phyloP scores from a whole-genome alignment of 2,329 filamentous ascomycete genomes.

The Phialophora verrucosa region DNA sequence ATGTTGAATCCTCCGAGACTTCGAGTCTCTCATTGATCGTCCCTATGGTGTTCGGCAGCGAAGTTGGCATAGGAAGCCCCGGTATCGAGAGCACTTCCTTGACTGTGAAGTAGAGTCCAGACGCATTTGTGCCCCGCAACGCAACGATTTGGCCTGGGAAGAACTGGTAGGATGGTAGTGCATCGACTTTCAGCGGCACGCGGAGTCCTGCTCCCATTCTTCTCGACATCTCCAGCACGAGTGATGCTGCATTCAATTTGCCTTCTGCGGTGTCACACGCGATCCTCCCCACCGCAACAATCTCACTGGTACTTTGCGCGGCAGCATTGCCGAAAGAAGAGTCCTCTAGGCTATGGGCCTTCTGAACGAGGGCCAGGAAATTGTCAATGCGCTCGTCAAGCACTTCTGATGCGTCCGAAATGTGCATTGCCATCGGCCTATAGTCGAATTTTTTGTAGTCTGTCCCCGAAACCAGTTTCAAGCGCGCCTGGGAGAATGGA shows the following conservation, averaged over 20 bases:
- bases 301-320: constrained; percentile 79
- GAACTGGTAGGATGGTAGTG: constrained; percentile 74
- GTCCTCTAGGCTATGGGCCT: constrained; percentile 76
- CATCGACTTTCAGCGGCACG: constrained; percentile 77
- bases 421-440: constrained; percentile 92
- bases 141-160: constrained; percentile 96
- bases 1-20: constrained; percentile 61
- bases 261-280: constrained; percentile 86
- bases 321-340: constrained; percentile 85
- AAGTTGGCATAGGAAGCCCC: constrained; percentile 74
- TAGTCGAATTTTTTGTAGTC: constrained; percentile 91
- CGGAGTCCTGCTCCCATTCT: constrained; percentile 81
- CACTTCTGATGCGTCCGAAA: constrained; percentile 89
- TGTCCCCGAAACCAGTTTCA: constrained; percentile 83
- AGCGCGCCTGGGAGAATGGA: constrained; percentile 74
- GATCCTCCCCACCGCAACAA: constrained; percentile 89
- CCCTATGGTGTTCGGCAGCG: constrained; percentile 68
- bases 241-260: constrained; percentile 80
- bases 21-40: constrained; percentile 71
- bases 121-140: constrained; percentile 82
- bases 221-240: constrained; percentile 87
- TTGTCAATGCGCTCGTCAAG: constrained; percentile 95
- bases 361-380: constrained; percentile 75
- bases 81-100: constrained; percentile 77
- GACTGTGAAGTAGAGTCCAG: constrained; percentile 81